Evolutionary conservation across 179 eudicot species (phyloP).

Genomic region (Beta macrorhiza): DNA sequence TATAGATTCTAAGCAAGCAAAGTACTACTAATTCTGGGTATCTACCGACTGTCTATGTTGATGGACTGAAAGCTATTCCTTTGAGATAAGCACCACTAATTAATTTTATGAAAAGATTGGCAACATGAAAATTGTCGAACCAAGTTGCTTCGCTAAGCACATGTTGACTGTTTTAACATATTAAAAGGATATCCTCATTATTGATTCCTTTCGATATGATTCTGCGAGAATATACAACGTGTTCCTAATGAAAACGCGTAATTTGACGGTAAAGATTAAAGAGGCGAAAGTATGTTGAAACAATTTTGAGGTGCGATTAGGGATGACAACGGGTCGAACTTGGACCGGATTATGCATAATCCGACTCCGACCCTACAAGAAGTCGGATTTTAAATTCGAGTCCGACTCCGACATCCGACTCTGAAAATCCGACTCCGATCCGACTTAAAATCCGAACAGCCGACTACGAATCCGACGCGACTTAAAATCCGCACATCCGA

Average conservation of each 20-base stretch:
- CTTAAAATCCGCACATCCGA: no score
- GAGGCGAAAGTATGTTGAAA: no score
- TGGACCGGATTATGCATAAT: no score
- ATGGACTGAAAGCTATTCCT: conserved; percentile 22
- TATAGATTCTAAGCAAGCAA: conserved; percentile 3
- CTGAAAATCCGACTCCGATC: no score
- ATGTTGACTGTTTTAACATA: not conserved
- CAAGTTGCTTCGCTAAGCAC: not conserved
- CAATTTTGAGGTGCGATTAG: no score
- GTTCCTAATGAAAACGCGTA: not conserved
- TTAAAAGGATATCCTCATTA: not conserved
- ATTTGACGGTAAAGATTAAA: not conserved
- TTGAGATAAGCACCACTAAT: conserved; percentile 19
- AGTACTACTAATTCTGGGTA: conserved; percentile 1
- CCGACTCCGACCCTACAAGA: no score
- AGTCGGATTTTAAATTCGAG: no score
- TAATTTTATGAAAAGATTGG: not conserved
- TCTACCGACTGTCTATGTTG: conserved; percentile 19
- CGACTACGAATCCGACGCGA: no score
- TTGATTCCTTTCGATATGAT: not conserved
- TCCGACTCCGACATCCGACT: no score
- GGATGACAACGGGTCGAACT: no score
- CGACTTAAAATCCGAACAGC: no score
- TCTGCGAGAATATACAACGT: not conserved
- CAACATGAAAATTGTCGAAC: not conserved